Base-by-base conservation (phyloP, 225 moss, liverwort and hornwort genomes). In the Antitrichia curtipendula region DNA sequence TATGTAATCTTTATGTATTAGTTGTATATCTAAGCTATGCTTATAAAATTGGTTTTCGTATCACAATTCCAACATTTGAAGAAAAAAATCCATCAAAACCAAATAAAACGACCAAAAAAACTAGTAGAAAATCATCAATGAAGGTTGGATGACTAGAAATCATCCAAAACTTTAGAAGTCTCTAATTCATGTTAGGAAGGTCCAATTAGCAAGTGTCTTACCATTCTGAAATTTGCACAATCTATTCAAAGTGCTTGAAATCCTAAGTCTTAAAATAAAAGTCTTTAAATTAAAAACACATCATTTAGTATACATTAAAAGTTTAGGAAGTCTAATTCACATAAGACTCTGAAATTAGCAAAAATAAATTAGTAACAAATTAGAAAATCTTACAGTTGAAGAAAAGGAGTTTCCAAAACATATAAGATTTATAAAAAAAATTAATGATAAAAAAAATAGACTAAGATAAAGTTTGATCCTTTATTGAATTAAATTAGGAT, bases 351-450 rank as follows among this genome's bases (percentile, higher is more conserved):
- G 7, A 10, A 66, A 21, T 66, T 12, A 7, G 21, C 16, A 12
- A n/a, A 66, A 1, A 12, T 22, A 66, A 66, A 12, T 66, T 66
- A 6, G 22, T 21, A n/a, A n/a, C 0, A n/a, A 0, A 22, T 7
- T 66, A 10, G 2, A n/a, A 66, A 66, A 66, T n/a, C 6, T 11
- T 21, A 11, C 2, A 66, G 0, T 21, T n/a, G 0, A 38, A 38
- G 0, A 2, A 22, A 66, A 38, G 6, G 1, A 1, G 7, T n/a
- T 11, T 38, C 11, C 1, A 20, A n/a, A 36, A 65, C 10, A n/a
- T 65, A 36, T 20, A 36, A 65, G 3, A 36, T 6, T 10, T 36
- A 20, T 3, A 20, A 36, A 36, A 65, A 20, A 3, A 65, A n/a
- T 5, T 65, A n/a, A 20, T 20, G 20, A 5, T 6, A 6, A 65